These are phyloP conservation scores for Scenedesmus sp. DNA, from an alignment of 163 green algal genomes.

Conservation along the genomic window DNA sequence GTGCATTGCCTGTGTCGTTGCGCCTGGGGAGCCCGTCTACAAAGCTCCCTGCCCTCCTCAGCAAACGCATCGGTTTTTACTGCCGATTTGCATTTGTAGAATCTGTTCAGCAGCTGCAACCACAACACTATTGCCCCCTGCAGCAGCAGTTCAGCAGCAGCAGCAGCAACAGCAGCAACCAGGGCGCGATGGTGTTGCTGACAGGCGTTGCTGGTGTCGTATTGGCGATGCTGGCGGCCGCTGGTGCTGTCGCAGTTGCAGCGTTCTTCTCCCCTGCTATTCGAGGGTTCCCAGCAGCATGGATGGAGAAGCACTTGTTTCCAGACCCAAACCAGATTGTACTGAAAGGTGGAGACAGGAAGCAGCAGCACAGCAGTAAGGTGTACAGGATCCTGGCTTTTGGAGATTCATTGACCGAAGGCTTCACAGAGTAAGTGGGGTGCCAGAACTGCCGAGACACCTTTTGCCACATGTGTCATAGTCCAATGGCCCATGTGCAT, in stretches of 20 bases:
- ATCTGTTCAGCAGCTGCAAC: not conserved
- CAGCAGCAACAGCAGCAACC: not conserved
- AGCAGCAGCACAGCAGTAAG: not conserved
- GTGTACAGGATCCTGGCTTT: conserved; percentile 39
- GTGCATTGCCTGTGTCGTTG: not conserved
- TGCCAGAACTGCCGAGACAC: not conserved
- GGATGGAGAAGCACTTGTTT: conserved; percentile 37
- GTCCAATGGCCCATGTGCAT: not conserved
- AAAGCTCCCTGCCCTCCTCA: too few species aligned
- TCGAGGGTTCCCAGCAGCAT: not conserved
- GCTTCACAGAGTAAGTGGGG: conserved; percentile 44
- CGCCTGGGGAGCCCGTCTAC: not conserved
- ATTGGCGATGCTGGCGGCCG: not conserved
- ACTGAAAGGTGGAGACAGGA: not conserved
- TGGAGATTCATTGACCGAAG: conserved; percentile 49
- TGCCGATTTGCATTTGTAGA: too few species aligned
- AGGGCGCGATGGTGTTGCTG: not conserved
- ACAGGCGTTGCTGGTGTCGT: not conserved
- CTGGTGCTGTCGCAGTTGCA: not conserved
- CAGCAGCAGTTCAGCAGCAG: not conserved
- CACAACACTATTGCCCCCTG: not conserved
- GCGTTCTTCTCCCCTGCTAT: not conserved
- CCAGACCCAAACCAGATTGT: conserved; percentile 39
- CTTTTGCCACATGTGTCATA: not conserved
- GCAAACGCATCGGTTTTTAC: too few species aligned